Base-by-base conservation (phyloP, 2,329 filamentous ascomycete species). In the Penicillium sumatraense region DNA sequence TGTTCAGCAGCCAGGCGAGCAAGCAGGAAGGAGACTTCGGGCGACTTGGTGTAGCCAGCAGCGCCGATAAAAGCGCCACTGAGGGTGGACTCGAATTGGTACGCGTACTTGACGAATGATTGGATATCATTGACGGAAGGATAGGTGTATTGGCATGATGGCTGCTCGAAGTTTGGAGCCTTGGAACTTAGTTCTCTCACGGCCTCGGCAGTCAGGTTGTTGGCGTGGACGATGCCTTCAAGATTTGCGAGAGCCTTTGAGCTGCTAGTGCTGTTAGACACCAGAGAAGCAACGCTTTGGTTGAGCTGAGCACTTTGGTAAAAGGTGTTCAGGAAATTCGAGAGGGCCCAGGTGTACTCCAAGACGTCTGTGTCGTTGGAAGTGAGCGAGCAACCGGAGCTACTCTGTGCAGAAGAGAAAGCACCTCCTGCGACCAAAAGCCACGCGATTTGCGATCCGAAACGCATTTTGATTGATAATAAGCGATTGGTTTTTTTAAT, bases 21-120 rank as follows among this genome's bases (percentile, higher is more conserved):
- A 35, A 69, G 31, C 10, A 71, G 57, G 62, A 71, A 70, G 5
- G 68, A 56, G 16, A 70, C 65, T 59, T 71, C 65, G 14, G 68
- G 68, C 1, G 68, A 58, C 31, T 68, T 56, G 24, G 68, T 67
- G 51, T 64, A 71, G 11, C 62, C 68, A 8, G 67, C 58, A 5
- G 65, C 62, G 13, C 66, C 68, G 45, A 70, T 64, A 41, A 66
- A 62, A 24, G 66, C 68, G 20, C 65, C 65, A 18, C 49, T 36
- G 50, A 44, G 40, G 9, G 40, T 44, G 2, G 40, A 44, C 23
- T 70, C 67, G 13, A 69, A 51, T 18, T 56, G 35, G 36, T 61
- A 57, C 16, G 67, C 66, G 16, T 42, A 66, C 18, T 36, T 48
- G 13, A 65, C 54, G 46, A 61, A 69, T 6, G 51, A 27, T 5